Base-by-base conservation (phyloP, 345 rosid species). In the Aquilaria yunnanensis region DNA sequence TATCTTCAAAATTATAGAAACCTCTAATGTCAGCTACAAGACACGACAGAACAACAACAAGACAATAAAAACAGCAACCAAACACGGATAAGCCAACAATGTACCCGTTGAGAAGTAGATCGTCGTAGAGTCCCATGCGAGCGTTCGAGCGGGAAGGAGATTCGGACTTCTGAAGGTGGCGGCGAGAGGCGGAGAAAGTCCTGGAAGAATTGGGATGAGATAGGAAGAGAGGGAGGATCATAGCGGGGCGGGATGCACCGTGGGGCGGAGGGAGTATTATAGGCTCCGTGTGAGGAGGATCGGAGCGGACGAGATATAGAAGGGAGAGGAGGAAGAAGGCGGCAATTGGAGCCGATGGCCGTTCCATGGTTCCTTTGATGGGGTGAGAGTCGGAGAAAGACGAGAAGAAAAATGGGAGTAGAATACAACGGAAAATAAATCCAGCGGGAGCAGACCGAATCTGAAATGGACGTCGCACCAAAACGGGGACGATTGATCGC, bases 41-140 rank as follows among this genome's bases (percentile, higher is more conserved):
- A 13, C 32, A n/a, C 4, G 37, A 72, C 2, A 43, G 23, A 46
- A 5, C 23, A 23, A n/a, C 51, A 48, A 34, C 50, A 46, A 54
- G 57, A 50, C 56, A 32, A 51, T 56, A 23, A 16, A 60, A 56
- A 45, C 58, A 12, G 31, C 32, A 60, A 10, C 14, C 29, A 11
- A 7, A 52, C 5, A 41, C 12, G 10, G 30, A 34, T 37, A 23
- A 45, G 4, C 13, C 43, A 10, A 29, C 51, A 41, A 47, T n/a
- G 32, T 75, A 90, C 97, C 97, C 98, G 79, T 83, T 79, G 62
- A 70, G 81, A 34, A 90, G 90, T 67, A 93, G 98, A 81, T 93
- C 96, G 70, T 93, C 98, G 83, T 86, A 77, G 74, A 93, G 98
- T 64, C 87, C 72, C 97, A 93, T 88, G 56, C 84, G 98, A 65